A percentile compares a stretch with the other conserved stretches of the same genome.
Conservation (phyloP, 192 early-diverging fungal species). For the Nowakowskiella sp. region DNA sequence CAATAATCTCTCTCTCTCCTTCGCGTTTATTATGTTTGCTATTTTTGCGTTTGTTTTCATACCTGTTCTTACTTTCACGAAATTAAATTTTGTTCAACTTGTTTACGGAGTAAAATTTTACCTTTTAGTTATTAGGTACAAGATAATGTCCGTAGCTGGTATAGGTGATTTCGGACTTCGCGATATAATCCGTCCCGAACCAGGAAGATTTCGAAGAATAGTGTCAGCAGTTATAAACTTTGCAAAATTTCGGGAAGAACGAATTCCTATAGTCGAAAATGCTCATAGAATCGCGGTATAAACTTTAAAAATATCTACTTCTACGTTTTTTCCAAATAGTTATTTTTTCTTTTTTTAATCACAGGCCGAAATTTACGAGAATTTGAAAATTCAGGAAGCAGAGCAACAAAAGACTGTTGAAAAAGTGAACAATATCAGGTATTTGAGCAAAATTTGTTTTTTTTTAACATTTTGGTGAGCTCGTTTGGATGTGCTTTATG, state of each 20-base stretch:
- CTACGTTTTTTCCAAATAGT: not conserved
- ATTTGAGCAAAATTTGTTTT: not conserved
- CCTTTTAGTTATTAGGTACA: conserved; percentile 39
- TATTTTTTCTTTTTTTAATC: not conserved
- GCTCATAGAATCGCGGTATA: not conserved
- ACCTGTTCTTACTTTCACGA: conserved; percentile 10
- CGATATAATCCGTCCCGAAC: conserved; percentile 75
- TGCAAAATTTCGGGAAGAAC: conserved; percentile 80
- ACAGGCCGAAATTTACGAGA: conserved; percentile 31
- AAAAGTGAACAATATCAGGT: conserved; percentile 42
- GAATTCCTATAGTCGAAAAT: conserved; percentile 55
- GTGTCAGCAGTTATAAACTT: conserved; percentile 83
- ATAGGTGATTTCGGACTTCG: conserved; percentile 65
- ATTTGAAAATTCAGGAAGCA: conserved; percentile 38
- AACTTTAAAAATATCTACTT: not conserved
- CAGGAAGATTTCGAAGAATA: conserved; percentile 53
- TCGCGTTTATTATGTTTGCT: conserved; percentile 13
- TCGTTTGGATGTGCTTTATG: not conserved
- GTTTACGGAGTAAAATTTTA: conserved; percentile 12
- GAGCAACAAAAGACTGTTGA: conserved; percentile 46
- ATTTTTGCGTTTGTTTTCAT: not conserved
- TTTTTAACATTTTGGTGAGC: conserved; percentile 7
- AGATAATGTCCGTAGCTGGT: conserved; percentile 62
- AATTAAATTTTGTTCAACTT: not conserved
- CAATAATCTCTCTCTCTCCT: not conserved